phyloP scores from a whole-genome alignment of 805 yeast genomes.

The Candida saitoana region DNA sequence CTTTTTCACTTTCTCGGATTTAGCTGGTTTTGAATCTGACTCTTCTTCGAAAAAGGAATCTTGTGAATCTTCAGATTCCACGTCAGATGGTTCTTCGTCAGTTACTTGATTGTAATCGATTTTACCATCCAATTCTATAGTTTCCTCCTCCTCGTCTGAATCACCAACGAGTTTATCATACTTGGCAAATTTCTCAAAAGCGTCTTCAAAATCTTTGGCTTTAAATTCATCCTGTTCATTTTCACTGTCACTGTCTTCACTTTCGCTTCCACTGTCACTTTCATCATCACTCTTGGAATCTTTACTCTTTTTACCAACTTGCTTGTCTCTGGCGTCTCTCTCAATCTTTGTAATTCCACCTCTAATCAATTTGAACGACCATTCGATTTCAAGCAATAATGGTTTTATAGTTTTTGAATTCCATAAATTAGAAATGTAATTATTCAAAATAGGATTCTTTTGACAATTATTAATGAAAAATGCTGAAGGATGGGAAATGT shows the following conservation, averaged over 20 bases:
- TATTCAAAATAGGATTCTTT: constrained; percentile 38
- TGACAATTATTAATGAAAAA: constrained; percentile 43
- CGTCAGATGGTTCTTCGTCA: constrained; percentile 57
- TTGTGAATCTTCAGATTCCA: constrained; percentile 25
- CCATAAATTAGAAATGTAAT: constrained; percentile 45
- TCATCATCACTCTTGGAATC: constrained; percentile 18
- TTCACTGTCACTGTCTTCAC: constrained; percentile 9
- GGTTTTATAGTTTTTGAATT: constrained; percentile 39
- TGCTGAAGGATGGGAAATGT: constrained; percentile 41
- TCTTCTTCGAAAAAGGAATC: constrained; percentile 18
- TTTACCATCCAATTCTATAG: constrained; percentile 27
- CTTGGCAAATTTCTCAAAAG: constrained; percentile 28
- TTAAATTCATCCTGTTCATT: constrained; percentile 2
- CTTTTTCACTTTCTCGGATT: constrained; percentile 20
- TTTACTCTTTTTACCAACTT: constrained; percentile 17
- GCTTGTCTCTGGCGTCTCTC: constrained; percentile 21
- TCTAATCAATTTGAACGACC: constrained; percentile 45
- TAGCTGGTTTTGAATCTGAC: constrained; percentile 13
- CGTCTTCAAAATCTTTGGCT: constrained; percentile 17
- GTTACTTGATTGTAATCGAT: constrained; percentile 58
- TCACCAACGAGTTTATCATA: constrained; percentile 41
- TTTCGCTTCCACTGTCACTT: constrained; percentile 12
- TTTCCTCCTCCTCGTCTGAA: constrained; percentile 35
- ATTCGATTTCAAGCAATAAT: constrained; percentile 34
- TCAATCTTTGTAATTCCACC: constrained; percentile 42